Conservation (phyloP, 306 rosid species). For the Rosa chinensis region DNA sequence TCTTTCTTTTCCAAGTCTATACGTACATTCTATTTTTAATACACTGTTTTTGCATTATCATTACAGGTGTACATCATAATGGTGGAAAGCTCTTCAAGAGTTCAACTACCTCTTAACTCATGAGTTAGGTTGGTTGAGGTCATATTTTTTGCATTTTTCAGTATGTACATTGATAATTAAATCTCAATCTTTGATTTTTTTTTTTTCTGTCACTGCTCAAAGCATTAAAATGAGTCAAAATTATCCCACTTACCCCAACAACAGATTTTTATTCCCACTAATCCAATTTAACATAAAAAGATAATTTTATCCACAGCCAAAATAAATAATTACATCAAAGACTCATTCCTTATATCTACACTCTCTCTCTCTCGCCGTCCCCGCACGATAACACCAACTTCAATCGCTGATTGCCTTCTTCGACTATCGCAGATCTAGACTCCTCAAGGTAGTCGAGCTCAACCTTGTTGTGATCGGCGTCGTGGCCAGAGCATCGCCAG, state of each 20-base stretch:
- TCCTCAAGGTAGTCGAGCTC: no score
- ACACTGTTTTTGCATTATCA: slow-evolving; percentile 22
- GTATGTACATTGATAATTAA: not conserved
- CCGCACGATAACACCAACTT: no score
- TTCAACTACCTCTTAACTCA: slow-evolving; percentile 14
- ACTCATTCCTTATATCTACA: no score
- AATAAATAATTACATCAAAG: no score
- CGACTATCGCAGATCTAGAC: no score
- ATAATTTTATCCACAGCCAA: no score
- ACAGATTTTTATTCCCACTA: no score
- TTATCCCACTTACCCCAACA: no score
- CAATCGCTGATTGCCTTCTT: no score
- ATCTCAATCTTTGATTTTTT: not conserved
- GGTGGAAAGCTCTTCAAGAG: slow-evolving; percentile 39
- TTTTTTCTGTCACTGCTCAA: not conserved
- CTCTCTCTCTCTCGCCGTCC: no score
- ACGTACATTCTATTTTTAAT: not conserved
- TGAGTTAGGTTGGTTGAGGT: slow-evolving; percentile 33
- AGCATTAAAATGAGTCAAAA: no score
- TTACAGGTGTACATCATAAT: slow-evolving; percentile 61
- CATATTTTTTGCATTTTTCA: not conserved
- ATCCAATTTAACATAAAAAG: no score
- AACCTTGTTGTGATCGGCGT: not conserved
- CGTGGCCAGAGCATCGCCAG: not conserved
- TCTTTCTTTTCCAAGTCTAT: not conserved